phyloP scores from a whole-genome alignment of 2,329 filamentous ascomycete species.

The Penicillium sp. region DNA sequence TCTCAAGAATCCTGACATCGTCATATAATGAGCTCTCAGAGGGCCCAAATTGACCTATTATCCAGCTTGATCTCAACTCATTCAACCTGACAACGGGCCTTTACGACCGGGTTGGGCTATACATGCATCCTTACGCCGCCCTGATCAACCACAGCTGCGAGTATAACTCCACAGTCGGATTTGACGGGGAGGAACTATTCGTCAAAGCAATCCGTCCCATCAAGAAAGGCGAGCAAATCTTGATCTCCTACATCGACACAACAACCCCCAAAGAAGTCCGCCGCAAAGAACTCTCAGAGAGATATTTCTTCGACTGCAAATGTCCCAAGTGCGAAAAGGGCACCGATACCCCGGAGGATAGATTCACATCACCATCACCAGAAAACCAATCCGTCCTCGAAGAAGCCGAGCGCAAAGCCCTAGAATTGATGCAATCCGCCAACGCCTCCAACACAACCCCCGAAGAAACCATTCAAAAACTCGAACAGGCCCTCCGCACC shows the following conservation, averaged over 20 bases:
- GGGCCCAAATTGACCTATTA: neutral
- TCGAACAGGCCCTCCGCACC: conserved; percentile 46
- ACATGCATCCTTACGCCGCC: conserved; percentile 59
- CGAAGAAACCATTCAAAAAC: conserved; percentile 35
- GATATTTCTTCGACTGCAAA: conserved; percentile 64
- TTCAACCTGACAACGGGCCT: conserved; percentile 61
- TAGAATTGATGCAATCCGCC: conserved; percentile 29
- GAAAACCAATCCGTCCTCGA: conserved; percentile 23
- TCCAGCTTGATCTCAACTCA: conserved; percentile 61
- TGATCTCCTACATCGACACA: conserved; percentile 65
- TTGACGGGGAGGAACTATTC: conserved; percentile 57
- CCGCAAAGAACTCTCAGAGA: conserved; percentile 55
- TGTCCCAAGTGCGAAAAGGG: conserved; percentile 56
- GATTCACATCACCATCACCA: conserved; percentile 16
- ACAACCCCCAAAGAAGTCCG: conserved; percentile 57
- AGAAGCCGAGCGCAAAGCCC: conserved; percentile 25
- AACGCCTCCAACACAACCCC: conserved; percentile 22
- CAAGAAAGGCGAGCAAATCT: conserved; percentile 60
- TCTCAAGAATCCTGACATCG: neutral
- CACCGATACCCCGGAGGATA: conserved; percentile 21
- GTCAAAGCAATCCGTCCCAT: conserved; percentile 60
- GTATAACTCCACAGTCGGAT: conserved; percentile 62
- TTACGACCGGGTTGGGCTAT: conserved; percentile 63
- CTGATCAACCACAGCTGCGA: conserved; percentile 66
- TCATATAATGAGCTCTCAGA: neutral